A percentile compares a stretch with the other conserved stretches of the same genome.
phyloP scores from a whole-genome alignment of 2,329 filamentous ascomycete species.

The Calonectria pseudoreteaudii region DNA sequence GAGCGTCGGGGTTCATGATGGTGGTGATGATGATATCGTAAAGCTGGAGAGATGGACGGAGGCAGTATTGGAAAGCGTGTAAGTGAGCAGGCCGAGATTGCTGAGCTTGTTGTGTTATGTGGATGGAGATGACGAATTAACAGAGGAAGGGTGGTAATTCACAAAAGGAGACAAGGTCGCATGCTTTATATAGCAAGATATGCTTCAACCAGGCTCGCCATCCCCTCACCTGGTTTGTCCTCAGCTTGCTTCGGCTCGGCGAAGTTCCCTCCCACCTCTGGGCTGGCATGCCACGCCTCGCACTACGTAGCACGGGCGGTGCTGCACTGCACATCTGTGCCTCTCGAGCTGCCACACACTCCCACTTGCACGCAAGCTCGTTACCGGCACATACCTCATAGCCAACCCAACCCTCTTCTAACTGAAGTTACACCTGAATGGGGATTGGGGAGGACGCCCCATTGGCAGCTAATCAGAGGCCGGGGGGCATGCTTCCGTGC shows the following conservation, averaged over 20 bases:
- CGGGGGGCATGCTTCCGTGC: not conserved
- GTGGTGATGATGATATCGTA: not conserved
- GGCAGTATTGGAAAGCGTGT: not conserved
- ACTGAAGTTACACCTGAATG: slow-evolving; percentile 1
- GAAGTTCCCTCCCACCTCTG: not conserved
- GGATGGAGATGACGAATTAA: not conserved
- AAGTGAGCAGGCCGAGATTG: not conserved
- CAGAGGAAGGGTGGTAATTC: not conserved
- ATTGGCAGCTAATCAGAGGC: not conserved
- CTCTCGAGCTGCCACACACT: not conserved
- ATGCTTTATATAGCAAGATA: slow-evolving; percentile 10
- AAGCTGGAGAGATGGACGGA: not conserved
- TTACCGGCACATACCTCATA: slow-evolving; percentile 6
- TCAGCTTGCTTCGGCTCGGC: slow-evolving; percentile 1
- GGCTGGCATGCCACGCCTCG: not conserved
- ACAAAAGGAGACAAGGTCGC: not conserved
- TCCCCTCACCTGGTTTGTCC: not conserved
- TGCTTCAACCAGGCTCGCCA: not conserved
- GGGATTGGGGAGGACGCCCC: not conserved
- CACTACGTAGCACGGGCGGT: not conserved
- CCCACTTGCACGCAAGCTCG: not conserved
- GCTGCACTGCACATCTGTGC: not conserved
- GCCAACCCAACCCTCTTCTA: not conserved
- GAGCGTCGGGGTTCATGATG: slow-evolving; percentile 47
- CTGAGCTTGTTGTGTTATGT: not conserved